These are phyloP conservation scores for Ophidiomyces ophidiicola DNA, from an alignment of 2,329 filamentous ascomycete genomes.

Conservation along the genomic window DNA sequence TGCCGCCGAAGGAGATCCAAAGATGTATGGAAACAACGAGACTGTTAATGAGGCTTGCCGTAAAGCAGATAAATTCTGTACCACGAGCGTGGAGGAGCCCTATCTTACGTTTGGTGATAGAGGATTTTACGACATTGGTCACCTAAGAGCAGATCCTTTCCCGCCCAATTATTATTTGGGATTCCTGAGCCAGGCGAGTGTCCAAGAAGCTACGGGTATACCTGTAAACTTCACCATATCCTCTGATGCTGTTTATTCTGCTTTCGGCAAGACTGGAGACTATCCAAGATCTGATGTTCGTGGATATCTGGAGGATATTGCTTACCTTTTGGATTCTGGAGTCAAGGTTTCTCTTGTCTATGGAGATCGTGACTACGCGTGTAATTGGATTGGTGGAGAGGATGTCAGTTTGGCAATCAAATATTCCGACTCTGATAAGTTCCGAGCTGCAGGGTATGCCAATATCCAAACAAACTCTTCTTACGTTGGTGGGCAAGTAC, in stretches of 20 bases:
- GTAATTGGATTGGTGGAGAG: constrained; percentile 42
- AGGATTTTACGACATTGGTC: constrained; percentile 48
- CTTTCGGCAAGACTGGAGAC: constrained; percentile 39
- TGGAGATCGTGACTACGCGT: constrained; percentile 46
- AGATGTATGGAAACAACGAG: constrained; percentile 35
- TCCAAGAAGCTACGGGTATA: constrained; percentile 47
- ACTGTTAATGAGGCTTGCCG: constrained; percentile 37
- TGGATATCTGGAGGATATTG: constrained; percentile 18
- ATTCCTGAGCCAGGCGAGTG: constrained; percentile 46
- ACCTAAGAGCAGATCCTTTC: constrained; percentile 41
- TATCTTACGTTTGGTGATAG: constrained; percentile 35
- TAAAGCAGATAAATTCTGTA: constrained; percentile 36
- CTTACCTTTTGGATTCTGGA: constrained; percentile 44
- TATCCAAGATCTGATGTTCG: constrained; percentile 28
- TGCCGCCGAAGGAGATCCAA: constrained; percentile 39
- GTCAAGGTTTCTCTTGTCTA: constrained; percentile 47
- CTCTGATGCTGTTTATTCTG: constrained; percentile 33
- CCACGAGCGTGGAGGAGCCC: constrained; percentile 28
- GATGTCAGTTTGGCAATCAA: constrained; percentile 35
- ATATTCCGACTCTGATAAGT: constrained; percentile 29
- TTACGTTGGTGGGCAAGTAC: constrained; percentile 31
- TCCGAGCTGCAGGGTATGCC: constrained; percentile 35
- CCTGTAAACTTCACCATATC: constrained; percentile 46
- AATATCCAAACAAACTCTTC: constrained; percentile 23
- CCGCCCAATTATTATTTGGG: constrained; percentile 42